phyloP scores from a whole-genome alignment of 805 yeast species.

The Pichia exigua region DNA sequence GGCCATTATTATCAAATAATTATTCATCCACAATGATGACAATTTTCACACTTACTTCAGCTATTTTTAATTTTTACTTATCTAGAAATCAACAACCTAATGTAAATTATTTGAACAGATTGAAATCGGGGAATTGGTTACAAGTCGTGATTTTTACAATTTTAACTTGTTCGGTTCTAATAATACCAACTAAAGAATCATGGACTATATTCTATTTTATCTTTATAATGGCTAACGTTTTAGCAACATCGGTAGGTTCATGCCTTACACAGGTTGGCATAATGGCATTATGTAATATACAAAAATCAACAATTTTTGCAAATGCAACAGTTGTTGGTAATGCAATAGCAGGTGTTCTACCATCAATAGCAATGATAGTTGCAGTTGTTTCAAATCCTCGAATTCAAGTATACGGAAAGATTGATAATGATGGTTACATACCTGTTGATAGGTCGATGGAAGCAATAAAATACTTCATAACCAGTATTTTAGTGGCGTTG shows the following conservation, averaged over 20 bases:
- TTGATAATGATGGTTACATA: background rate
- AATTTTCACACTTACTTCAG: conserved; percentile 63
- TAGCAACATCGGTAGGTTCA: conserved; percentile 64
- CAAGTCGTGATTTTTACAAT: conserved; percentile 51
- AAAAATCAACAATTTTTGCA: conserved; percentile 56
- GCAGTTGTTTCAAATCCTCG: conserved; percentile 32
- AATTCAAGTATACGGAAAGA: conserved; percentile 1
- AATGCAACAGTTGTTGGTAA: conserved; percentile 94
- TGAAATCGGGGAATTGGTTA: conserved; percentile 50
- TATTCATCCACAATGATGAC: conserved; percentile 88
- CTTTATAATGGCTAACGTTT: conserved; percentile 54
- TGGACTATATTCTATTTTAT: conserved; percentile 36
- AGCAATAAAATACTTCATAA: conserved; percentile 33
- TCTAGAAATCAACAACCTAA: conserved; percentile 54
- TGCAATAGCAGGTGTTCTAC: conserved; percentile 88
- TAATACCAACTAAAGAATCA: conserved; percentile 17
- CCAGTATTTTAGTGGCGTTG: conserved; percentile 19
- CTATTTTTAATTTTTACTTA: conserved; percentile 49
- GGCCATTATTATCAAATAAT: conserved; percentile 42
- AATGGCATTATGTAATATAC: conserved; percentile 75
- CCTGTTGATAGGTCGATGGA: conserved; percentile 19
- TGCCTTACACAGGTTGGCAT: conserved; percentile 84
- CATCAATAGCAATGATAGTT: conserved; percentile 60
- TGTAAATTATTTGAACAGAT: conserved; percentile 48
- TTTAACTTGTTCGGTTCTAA: conserved; percentile 45